Percentiles rank a stretch among this genome's conserved stretches.
Evolutionary conservation across 2,329 filamentous ascomycete genomes (phyloP).

Genomic region (Arthrinium phaeospermum): DNA sequence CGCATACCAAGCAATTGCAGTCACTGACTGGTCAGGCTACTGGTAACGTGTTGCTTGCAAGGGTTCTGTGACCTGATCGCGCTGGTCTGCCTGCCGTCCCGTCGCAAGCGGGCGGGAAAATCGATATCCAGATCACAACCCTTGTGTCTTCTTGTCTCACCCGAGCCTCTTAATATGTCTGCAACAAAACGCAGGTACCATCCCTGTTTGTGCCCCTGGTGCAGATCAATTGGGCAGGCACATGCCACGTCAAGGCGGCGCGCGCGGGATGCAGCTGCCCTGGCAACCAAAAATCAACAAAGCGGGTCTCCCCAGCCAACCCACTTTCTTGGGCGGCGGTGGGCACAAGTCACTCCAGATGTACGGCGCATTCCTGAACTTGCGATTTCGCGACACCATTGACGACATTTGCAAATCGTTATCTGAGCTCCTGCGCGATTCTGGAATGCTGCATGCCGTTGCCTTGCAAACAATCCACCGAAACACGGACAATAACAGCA

Average conservation of each 20-base stretch:
- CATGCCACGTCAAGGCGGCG: conserved; percentile 9
- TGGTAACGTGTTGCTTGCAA: neutral
- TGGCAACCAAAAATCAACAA: conserved; percentile 13
- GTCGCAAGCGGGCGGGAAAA: neutral
- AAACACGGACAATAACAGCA: neutral
- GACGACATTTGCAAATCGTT: conserved; percentile 25
- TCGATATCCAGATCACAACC: neutral
- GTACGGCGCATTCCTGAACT: conserved; percentile 33
- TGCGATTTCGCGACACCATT: conserved; percentile 33
- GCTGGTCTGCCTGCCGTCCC: neutral
- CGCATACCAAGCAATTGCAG: neutral
- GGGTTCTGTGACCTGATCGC: neutral
- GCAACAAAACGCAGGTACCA: neutral
- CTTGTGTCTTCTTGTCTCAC: conserved; percentile 14
- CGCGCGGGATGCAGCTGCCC: conserved; percentile 3
- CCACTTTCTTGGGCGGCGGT: conserved; percentile 14
- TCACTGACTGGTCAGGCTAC: neutral
- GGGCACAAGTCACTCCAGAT: neutral
- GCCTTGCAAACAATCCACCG: neutral
- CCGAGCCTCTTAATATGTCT: conserved; percentile 5
- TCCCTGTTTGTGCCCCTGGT: neutral
- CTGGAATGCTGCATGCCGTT: conserved; percentile 18
- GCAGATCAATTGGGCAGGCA: conserved; percentile 8
- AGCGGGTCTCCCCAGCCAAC: conserved; percentile 5
- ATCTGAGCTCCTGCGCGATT: conserved; percentile 1